A percentile compares a stretch with the other conserved stretches of the same genome.
phyloP scores from a whole-genome alignment of 176 grass and related monocot species.

The Aechmea fasciata region DNA sequence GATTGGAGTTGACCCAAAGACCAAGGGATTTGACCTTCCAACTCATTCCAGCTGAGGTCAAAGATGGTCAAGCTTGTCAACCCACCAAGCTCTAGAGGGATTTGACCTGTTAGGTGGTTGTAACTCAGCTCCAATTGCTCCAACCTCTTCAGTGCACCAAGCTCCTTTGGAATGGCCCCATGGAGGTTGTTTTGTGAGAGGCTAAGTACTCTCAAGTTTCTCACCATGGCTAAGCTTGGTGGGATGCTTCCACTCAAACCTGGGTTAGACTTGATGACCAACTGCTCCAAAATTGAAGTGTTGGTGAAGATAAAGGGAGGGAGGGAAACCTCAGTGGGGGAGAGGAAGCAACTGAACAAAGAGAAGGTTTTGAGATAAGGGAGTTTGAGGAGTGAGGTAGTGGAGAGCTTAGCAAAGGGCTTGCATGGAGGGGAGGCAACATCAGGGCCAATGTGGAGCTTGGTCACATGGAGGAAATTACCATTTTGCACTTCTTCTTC shows the following conservation, averaged over 20 bases:
- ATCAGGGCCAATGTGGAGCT: slow-evolving; percentile 69
- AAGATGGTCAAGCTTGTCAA: slow-evolving; percentile 61
- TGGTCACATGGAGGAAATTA: slow-evolving; percentile 46
- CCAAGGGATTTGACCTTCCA: slow-evolving; percentile 36
- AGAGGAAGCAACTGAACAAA: slow-evolving; percentile 51
- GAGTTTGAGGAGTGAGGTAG: slow-evolving; percentile 34
- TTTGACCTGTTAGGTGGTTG: slow-evolving; percentile 49
- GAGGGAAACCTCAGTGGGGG: slow-evolving; percentile 7
- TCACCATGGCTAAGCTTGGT: slow-evolving; percentile 21
- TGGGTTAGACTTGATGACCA: slow-evolving; percentile 65
- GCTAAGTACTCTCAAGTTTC: slow-evolving; percentile 48
- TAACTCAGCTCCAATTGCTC: slow-evolving; percentile 79
- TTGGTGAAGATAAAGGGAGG: slow-evolving; percentile 46
- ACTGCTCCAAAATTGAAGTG: slow-evolving; percentile 43
- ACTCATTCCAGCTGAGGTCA: slow-evolving; percentile 66
- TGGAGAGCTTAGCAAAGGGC: slow-evolving; percentile 34
- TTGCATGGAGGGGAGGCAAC: slow-evolving; percentile 45
- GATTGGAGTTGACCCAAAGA: slow-evolving; percentile 29
- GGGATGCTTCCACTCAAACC: slow-evolving; percentile 45
- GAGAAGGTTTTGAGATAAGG: slow-evolving; percentile 66
- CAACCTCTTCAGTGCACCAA: slow-evolving; percentile 32
- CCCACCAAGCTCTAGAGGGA: slow-evolving; percentile 41
- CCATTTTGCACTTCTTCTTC: slow-evolving; percentile 11
- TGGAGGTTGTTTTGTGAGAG: slow-evolving; percentile 57
- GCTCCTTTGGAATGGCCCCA: slow-evolving; percentile 45